phyloP scores from a whole-genome alignment of 176 grass and related monocot species.

The Aegilops umbellulata region DNA sequence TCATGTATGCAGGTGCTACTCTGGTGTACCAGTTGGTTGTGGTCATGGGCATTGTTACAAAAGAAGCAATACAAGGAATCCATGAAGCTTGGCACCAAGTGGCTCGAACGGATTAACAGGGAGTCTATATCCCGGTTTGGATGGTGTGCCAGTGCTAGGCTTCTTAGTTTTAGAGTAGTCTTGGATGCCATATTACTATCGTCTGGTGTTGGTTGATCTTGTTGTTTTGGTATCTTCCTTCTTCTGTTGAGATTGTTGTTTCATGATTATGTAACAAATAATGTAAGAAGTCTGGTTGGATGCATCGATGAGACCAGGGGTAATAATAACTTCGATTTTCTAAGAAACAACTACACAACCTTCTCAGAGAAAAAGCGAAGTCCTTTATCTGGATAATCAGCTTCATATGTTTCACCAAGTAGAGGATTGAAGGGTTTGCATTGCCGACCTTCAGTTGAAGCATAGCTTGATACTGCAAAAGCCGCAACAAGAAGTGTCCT shows the following conservation, averaged over 20 bases:
- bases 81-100: background rate
- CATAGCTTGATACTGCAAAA: slow-evolving; percentile 96
- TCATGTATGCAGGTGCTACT: background rate
- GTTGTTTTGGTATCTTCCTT: background rate
- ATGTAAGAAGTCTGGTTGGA: too few species aligned
- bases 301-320: background rate
- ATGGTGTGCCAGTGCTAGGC: background rate
- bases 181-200: background rate
- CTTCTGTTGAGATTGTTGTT: background rate
- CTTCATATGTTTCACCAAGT: slow-evolving; percentile 97
- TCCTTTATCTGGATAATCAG: slow-evolving; percentile 96
- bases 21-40: background rate
- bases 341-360: slow-evolving; percentile 30
- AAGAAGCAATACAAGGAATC: background rate
- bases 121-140: background rate
- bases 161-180: background rate
- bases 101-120: background rate
- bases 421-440: slow-evolving; percentile 98
- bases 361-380: slow-evolving; percentile 97
- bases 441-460: slow-evolving; percentile 95
- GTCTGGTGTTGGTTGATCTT: background rate
- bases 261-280: too few species aligned
- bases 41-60: background rate
- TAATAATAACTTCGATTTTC: background rate
- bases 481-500: slow-evolving; percentile 83